A percentile compares a stretch with the other conserved stretches of the same genome.
Evolutionary conservation across 176 grass and related monocot genomes (phyloP).

Genomic region (Hsuehochloa calcarea): DNA sequence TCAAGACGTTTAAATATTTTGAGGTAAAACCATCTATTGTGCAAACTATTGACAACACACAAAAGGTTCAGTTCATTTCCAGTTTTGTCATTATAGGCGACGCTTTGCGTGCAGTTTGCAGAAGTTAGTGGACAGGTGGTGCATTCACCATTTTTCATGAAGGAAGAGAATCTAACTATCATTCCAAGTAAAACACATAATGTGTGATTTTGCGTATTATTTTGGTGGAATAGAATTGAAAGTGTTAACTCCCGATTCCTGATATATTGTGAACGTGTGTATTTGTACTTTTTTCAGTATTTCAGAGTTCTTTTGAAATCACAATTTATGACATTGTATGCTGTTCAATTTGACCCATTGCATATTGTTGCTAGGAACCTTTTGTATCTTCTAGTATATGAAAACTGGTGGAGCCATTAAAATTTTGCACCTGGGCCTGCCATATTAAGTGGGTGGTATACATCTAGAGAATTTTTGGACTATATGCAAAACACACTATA

Average conservation of each 20-base stretch:
- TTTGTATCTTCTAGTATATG: slow-evolving; percentile 30
- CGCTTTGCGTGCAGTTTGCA: not conserved
- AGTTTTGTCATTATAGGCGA: not conserved
- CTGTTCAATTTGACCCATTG: not conserved
- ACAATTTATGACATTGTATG: not conserved
- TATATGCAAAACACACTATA: not conserved
- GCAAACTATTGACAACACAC: not conserved
- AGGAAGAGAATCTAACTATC: slow-evolving; percentile 5
- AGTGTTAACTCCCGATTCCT: not conserved
- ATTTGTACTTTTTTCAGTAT: not conserved
- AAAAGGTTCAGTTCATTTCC: slow-evolving; percentile 2
- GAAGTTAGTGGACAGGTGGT: not conserved
- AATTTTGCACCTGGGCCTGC: not conserved
- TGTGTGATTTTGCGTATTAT: slow-evolving; percentile 9
- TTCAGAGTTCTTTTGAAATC: slow-evolving; percentile 22
- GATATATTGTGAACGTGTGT: not conserved
- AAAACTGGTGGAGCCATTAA: not conserved
- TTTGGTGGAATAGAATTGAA: not conserved
- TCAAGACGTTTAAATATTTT: slow-evolving; percentile 91
- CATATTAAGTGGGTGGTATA: slow-evolving; percentile 11
- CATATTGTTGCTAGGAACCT: slow-evolving; percentile 1
- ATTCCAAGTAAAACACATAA: slow-evolving; percentile 7
- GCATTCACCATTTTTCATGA: not conserved
- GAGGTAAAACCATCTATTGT: slow-evolving; percentile 52
- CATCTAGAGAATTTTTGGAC: not conserved